Percentiles rank a stretch among this genome's conserved stretches.
These are phyloP conservation scores for Penicillium paradoxum DNA, from an alignment of 495 filamentous ascomycete species.

Conservation along the genomic window DNA sequence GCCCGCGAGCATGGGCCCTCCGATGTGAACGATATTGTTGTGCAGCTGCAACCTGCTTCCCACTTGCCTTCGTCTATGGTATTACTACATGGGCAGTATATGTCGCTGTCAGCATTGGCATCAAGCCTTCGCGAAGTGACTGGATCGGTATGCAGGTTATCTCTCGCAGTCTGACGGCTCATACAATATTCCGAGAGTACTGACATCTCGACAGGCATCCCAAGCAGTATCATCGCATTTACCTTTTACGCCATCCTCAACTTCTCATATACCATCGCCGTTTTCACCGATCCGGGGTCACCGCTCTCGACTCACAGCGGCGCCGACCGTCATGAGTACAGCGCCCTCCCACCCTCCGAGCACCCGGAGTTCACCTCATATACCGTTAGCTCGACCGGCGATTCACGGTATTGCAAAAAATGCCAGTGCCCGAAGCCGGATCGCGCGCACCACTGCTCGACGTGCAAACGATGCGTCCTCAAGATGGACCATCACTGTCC, in stretches of 20 bases:
- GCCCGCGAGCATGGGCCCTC: slow-evolving; percentile 59
- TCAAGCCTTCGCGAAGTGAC: slow-evolving; percentile 46
- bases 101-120: slow-evolving; percentile 74
- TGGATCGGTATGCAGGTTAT: slow-evolving; percentile 60
- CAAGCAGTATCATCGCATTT: slow-evolving; percentile 55
- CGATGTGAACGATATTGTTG: slow-evolving; percentile 84
- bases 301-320: slow-evolving; percentile 42
- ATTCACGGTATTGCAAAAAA: slow-evolving; percentile 90
- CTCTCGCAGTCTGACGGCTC: neutral
- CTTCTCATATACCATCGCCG: slow-evolving; percentile 82
- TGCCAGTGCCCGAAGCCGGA: slow-evolving; percentile 91
- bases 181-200: neutral
- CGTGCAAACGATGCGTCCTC: slow-evolving; percentile 85
- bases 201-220: slow-evolving; percentile 25
- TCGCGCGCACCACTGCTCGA: slow-evolving; percentile 93
- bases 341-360: slow-evolving; percentile 60
- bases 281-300: slow-evolving; percentile 85
- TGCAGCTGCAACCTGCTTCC: slow-evolving; percentile 73
- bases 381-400: slow-evolving; percentile 86
- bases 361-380: slow-evolving; percentile 58
- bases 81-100: slow-evolving; percentile 87
- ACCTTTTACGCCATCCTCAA: slow-evolving; percentile 75
- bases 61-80: slow-evolving; percentile 82
- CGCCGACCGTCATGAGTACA: slow-evolving; percentile 49
- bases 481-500: slow-evolving; percentile 99